Evolutionary conservation across 257 asterid species (phyloP).

Genomic region (Scutellaria galericulata): DNA sequence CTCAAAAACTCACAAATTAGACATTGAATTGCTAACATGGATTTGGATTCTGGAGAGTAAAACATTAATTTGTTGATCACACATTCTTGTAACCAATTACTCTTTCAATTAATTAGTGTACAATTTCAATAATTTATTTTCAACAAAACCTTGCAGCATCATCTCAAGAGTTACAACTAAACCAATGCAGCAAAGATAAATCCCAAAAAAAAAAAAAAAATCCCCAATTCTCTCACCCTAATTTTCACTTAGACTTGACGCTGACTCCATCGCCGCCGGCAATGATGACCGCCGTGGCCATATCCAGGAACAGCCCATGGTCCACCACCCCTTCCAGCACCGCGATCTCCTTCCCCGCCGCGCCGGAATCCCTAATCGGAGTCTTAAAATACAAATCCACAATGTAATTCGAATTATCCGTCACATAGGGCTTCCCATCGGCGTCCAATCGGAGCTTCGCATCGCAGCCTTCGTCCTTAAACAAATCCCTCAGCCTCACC

Average conservation of each 20-base stretch:
- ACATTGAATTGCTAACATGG: too few species aligned
- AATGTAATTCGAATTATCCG: constrained; percentile 85
- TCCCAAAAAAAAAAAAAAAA: not conserved
- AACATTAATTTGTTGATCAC: too few species aligned
- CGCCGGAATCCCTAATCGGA: constrained; percentile 73
- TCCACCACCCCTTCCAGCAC: constrained; percentile 82
- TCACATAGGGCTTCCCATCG: constrained; percentile 78
- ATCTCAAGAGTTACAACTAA: constrained; percentile 22
- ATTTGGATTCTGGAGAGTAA: too few species aligned
- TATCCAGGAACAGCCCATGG: constrained; percentile 35
- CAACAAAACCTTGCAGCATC: not conserved
- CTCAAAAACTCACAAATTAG: too few species aligned
- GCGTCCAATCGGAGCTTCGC: constrained; percentile 60
- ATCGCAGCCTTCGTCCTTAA: constrained; percentile 72
- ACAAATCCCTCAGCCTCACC: constrained; percentile 65
- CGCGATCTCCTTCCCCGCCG: constrained; percentile 79
- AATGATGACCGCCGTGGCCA: constrained; percentile 56
- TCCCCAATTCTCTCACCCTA: not conserved
- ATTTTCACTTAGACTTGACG: constrained; percentile 59
- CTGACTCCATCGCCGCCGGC: constrained; percentile 77
- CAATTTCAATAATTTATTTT: constrained; percentile 8
- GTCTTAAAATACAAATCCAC: constrained; percentile 90
- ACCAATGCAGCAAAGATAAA: not conserved
- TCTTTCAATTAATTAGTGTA: constrained; percentile 9
- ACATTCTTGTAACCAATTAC: too few species aligned